A percentile compares a stretch with the other conserved stretches of the same genome.
phyloP scores from a whole-genome alignment of 2,329 filamentous ascomycete species.

The Alternaria postmessia region DNA sequence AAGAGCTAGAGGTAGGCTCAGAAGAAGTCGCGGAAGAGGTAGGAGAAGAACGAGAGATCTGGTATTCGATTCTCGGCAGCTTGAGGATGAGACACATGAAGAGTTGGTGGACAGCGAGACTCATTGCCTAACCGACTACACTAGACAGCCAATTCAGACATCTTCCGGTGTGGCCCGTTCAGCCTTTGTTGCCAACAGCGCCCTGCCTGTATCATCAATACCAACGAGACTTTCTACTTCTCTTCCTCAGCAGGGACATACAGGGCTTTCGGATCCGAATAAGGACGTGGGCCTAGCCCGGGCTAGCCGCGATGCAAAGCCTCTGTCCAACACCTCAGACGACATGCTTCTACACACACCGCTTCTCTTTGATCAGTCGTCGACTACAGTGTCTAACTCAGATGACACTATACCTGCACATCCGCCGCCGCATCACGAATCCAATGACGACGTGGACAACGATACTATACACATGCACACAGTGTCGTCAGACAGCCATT shows the following conservation, averaged over 20 bases:
- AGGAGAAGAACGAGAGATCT: conserved; percentile 2
- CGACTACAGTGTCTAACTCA: not conserved
- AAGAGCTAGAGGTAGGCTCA: conserved; percentile 21
- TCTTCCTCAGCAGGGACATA: conserved; percentile 5
- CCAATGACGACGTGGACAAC: not conserved
- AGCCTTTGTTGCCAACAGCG: conserved; percentile 44
- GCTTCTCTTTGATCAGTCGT: not conserved
- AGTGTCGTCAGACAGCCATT: not conserved
- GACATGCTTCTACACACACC: not conserved
- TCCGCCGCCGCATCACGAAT: not conserved
- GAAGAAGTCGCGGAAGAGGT: conserved; percentile 22
- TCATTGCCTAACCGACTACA: conserved; percentile 23
- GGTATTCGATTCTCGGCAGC: not conserved
- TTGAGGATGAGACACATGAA: conserved; percentile 6
- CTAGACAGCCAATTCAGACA: conserved; percentile 9
- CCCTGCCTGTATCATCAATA: conserved; percentile 33
- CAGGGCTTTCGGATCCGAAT: conserved; percentile 15
- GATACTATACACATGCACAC: not conserved
- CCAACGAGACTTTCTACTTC: conserved; percentile 11
- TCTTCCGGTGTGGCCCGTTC: conserved; percentile 39
- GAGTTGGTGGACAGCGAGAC: conserved; percentile 7
- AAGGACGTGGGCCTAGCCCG: conserved; percentile 4
- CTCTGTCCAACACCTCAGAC: conserved; percentile 10
- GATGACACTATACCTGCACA: conserved; percentile 13
- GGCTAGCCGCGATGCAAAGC: conserved; percentile 12